A percentile compares a stretch with the other conserved stretches of the same genome.
Evolutionary conservation across 140 eudicot genomes (phyloP).

Genomic region (Cichorium intybus): DNA sequence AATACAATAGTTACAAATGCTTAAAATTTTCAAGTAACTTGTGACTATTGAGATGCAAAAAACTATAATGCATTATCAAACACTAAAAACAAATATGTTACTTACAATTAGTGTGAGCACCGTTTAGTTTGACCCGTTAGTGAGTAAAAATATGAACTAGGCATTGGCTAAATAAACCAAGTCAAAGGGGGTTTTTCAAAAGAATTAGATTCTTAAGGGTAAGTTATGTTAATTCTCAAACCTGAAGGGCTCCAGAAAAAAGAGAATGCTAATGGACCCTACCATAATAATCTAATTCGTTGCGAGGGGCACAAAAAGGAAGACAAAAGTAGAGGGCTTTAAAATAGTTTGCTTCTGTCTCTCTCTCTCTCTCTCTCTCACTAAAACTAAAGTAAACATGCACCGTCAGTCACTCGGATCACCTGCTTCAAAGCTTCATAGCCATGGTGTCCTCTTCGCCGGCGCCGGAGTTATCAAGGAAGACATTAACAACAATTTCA

Average conservation of each 20-base stretch:
- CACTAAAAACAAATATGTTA: too few relatives aligned
- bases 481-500: constrained; percentile 24
- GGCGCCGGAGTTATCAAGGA: constrained; percentile 30
- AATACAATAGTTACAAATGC: too few relatives aligned
- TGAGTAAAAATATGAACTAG: too few relatives aligned
- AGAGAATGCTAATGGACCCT: constrained; percentile 1
- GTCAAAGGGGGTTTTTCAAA: neutral
- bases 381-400: constrained; percentile 38
- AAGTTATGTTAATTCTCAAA: neutral
- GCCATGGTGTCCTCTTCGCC: constrained; percentile 26
- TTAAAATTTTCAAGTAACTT: too few relatives aligned
- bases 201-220: neutral
- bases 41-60: too few relatives aligned
- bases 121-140: too few relatives aligned
- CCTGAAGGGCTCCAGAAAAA: neutral
- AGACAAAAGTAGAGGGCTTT: constrained; percentile 13
- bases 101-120: too few relatives aligned
- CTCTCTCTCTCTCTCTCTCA: constrained; percentile 2
- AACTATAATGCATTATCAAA: too few relatives aligned
- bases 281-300: neutral
- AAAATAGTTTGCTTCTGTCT: constrained; percentile 18
- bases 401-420: constrained; percentile 91
- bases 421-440: constrained; percentile 51
- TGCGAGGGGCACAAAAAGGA: constrained; percentile 16
- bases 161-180: too few relatives aligned